Evolutionary conservation across 1,139 yeast genomes (phyloP), one percentile per base, ranked within the genome.

Genomic region (Geotrichum histeridarum): DNA sequence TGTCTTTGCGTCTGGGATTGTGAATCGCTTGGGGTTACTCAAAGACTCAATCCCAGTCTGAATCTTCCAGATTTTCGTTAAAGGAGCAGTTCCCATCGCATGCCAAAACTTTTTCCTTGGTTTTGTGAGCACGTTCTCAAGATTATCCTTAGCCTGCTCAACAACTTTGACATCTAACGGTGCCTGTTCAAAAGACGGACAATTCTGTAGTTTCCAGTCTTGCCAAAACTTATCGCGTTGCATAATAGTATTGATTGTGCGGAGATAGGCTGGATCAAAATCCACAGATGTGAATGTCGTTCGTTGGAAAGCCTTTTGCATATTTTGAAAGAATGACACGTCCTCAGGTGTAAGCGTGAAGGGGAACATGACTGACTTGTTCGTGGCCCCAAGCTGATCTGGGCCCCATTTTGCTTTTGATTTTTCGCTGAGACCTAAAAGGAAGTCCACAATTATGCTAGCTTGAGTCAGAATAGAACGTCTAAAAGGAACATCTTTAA

Each of bases 11-110:
- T 54, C 50, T 0, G 67, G 66, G 18, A 64, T 52, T 1, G 49
- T 36, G 37, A 49, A 57, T 35, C 56, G 44, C 6, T 54, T 43
- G 1, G 59, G 55, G 8, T 57, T 48, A 15, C 50, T 55, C 27
- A 65, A 56, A 41, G 50, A 51, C 6, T 62, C 63, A n/a, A 63
- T 42, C 2, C 71, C 72, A n/a, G 65, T 61, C 4, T 59, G 59
- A 9, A 62, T 60, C 48, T 64, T 63, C 73, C 72, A 68, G 12
- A 65, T 59, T 41, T 64, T 61, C 4, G 70, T 61, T 32, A 71
- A 59, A 2, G 70, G 65, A 4, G 72, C 66, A n/a, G 72, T 68
- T 5, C 74, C 74, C 70, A 71, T 66, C 4, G 63, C 48, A 55
- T 67, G 66, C 62, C 67, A 64, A 53, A 62, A 66, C 53, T 60